Base-by-base conservation (phyloP, 2,329 filamentous ascomycete species). In the Tetracladium maxilliforme region DNA sequence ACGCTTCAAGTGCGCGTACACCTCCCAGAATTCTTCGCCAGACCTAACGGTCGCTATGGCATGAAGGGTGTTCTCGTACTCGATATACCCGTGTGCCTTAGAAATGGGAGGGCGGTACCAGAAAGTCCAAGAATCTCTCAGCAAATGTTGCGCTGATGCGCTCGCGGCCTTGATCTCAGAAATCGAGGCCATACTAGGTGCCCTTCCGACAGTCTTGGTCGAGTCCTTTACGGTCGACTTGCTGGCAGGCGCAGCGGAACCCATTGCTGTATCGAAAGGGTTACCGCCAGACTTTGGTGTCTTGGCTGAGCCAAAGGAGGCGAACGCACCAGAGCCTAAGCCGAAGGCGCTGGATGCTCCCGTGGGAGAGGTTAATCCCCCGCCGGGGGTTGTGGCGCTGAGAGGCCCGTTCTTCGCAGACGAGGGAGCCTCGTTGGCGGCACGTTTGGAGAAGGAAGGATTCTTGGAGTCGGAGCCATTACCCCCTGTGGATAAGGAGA, bases 21-120 rank as follows among this genome's bases (percentile, higher is more conserved):
- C 73, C 23, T 70, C 64, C 71, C 84, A 94, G 48, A 98, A 95
- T 31, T 90, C 80, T 53, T 95, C 84, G 24, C 70, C 83, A 6
- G 81, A 83, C 31, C 67, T 66, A 44, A 92, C 81, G 28, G 69
- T 68, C 40, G 82, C 87, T 44, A 95, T 72, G 19, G 84, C 71
- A 42, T 90, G 79, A 33, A 92, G 74, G 6, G 87, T 95, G 54
- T 95, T 93, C 51, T 98, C 90, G 51, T 98, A 98, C 52, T 95
- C 87, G 41, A 76, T 68, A 43, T 64, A 75, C 20, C 70, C 70
- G 44, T 90, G 87, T 36, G 87, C 90, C 58, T 98, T 98, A 37
- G 83, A 86, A 41, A 92, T 93, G 24, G 90, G 90, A 19, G 90
- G 90, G 31, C 90, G 72, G 54, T 92, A 98, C 84, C 90, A 95